phyloP scores from a whole-genome alignment of 1,284 basidiomycete genomes.

The Wallemia hederae region DNA sequence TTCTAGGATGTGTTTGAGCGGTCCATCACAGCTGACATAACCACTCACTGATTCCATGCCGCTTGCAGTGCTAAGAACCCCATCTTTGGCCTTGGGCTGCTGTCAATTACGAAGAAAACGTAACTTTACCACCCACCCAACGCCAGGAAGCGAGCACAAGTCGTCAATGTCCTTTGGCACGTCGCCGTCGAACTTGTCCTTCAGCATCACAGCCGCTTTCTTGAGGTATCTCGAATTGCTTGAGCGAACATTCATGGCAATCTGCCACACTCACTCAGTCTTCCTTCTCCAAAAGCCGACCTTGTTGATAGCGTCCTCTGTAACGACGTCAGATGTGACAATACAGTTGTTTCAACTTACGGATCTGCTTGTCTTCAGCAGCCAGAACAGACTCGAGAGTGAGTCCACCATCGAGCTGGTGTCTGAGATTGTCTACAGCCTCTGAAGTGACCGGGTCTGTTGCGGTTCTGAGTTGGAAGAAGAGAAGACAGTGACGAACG shows the following conservation, averaged over 20 bases:
- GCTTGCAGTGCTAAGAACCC: constrained; percentile 53
- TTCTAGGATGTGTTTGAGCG: constrained; percentile 21
- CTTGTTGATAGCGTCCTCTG: constrained; percentile 43
- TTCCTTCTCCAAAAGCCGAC: constrained; percentile 83
- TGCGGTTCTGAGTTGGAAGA: not conserved
- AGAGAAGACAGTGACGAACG: constrained; percentile 5
- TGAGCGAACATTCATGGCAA: not conserved
- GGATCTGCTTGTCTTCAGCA: constrained; percentile 31
- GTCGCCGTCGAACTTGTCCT: constrained; percentile 41
- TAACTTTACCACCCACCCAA: constrained; percentile 22
- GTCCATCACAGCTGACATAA: not conserved
- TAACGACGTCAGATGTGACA: constrained; percentile 1
- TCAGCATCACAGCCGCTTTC: constrained; percentile 33
- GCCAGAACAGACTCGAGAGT: constrained; percentile 38
- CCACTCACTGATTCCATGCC: constrained; percentile 47
- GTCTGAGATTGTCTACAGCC: constrained; percentile 46
- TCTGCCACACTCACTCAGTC: constrained; percentile 21
- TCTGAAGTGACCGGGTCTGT: constrained; percentile 48
- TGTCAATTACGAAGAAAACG: not conserved
- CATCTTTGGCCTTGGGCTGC: constrained; percentile 37
- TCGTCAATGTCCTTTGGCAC: constrained; percentile 64
- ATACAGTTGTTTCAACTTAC: constrained; percentile 3
- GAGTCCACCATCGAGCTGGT: constrained; percentile 41
- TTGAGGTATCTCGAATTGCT: constrained; percentile 27
- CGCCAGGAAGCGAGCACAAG: constrained; percentile 50